Evolutionary conservation across 345 rosid species (phyloP).

Genomic region (Brassica carinata): DNA sequence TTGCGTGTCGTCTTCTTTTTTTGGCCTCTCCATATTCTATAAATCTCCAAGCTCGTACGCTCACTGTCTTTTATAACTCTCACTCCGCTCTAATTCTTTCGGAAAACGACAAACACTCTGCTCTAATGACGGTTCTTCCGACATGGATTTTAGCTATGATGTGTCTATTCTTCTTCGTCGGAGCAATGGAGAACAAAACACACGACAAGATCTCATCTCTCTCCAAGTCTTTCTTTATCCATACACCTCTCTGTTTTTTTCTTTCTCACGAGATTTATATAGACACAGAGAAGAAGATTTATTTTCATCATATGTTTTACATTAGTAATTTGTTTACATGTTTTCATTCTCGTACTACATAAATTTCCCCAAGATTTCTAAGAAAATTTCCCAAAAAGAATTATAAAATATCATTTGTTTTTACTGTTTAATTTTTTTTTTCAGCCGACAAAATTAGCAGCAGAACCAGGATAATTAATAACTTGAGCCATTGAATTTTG

Average conservation of each 20-base stretch:
- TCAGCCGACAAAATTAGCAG: constrained; percentile 35
- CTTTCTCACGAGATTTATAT: constrained; percentile 17
- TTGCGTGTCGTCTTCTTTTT: constrained; percentile 17
- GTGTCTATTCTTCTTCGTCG: constrained; percentile 31
- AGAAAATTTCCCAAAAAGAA: background rate
- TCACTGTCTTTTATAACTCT: constrained; percentile 30
- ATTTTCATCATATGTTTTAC: background rate
- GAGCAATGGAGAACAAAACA: constrained; percentile 39
- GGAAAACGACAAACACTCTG: constrained; percentile 15
- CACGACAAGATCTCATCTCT: constrained; percentile 33
- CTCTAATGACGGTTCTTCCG: constrained; percentile 37
- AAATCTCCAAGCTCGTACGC: constrained; percentile 39
- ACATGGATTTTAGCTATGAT: constrained; percentile 36
- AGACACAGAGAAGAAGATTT: background rate
- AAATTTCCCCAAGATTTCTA: background rate
- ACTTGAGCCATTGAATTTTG: constrained; percentile 50
- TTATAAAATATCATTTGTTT: background rate
- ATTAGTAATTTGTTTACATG: background rate
- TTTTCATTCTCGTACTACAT: constrained; percentile 19
- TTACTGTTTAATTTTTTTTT: constrained; percentile 4
- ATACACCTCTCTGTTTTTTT: constrained; percentile 1
- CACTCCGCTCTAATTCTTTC: constrained; percentile 25
- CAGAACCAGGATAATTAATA: constrained; percentile 11
- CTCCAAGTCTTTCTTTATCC: constrained; percentile 28
- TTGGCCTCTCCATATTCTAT: constrained; percentile 19